Evolutionary conservation across 179 eudicot genomes (phyloP), one percentile per base, ranked within the genome.

Genomic region (Beta macrorhiza): DNA sequence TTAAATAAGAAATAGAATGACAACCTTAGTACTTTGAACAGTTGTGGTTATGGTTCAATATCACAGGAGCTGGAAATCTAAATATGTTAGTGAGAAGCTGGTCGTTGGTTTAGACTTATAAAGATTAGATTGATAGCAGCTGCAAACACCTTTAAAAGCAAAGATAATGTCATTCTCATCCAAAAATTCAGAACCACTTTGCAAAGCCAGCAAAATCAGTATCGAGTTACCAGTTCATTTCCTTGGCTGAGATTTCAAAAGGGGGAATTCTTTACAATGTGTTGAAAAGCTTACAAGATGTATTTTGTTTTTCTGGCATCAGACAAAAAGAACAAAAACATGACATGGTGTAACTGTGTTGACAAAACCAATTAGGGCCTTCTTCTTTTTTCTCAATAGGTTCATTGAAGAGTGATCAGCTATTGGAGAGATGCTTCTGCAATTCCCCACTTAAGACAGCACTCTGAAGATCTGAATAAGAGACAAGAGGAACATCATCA

Each of bases 391-490:
- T 80, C 29, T 59, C 10, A 59, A 70, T n/a, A 45, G 64, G 74
- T 72, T 72, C 68, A 22, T 1, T 20, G 49, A 15, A 69, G 64
- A 32, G 53, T 44, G 68, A 67, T 93, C 88, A 91, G 79, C 84
- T 89, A 81, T 76, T 87, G 32, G 84, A 75, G n/a, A 95, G 96
- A 71, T 91, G 87, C 77, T 86, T 90, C 86, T 93, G 94, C 89
- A 95, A 79, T 52, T 86, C 85, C 45, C 99, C 99, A 75, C 85
- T 92, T 58, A 80, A 65, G 79, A 86, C 90, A 51, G 96, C 92
- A 81, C 65, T 87, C 75, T 86, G 87, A 67, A 95, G 93, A 92
- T 95, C 99, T 95, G 89, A 77, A 76, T 61, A 19, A 62, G 79
- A 78, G 19, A 68, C 55, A 67, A 67, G 72, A 52, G 0, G 55